phyloP scores from a whole-genome alignment of 306 rosid genomes.

The Trichosanthes cucumerina region DNA sequence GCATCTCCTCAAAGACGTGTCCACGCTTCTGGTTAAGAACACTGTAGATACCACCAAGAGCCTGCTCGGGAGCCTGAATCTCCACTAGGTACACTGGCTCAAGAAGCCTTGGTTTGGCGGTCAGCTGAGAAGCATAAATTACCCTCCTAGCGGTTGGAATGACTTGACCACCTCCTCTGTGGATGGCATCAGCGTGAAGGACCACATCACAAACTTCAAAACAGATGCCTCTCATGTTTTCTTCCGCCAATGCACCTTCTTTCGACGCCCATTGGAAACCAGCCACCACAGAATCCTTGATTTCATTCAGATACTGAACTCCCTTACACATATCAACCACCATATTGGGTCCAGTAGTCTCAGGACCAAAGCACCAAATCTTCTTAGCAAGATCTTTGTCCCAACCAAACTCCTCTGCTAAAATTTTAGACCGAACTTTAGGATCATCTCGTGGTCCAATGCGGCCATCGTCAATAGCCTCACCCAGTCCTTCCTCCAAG shows the following conservation, averaged over 20 bases:
- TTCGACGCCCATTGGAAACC: slow-evolving; percentile 88
- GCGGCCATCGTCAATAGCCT: slow-evolving; percentile 70
- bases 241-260: slow-evolving; percentile 75
- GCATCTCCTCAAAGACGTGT: slow-evolving; percentile 63
- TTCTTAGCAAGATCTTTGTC: slow-evolving; percentile 83
- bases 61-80: slow-evolving; percentile 79
- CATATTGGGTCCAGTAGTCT: slow-evolving; percentile 76
- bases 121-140: slow-evolving; percentile 56
- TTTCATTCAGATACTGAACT: slow-evolving; percentile 71
- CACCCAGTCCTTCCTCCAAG: slow-evolving; percentile 57
- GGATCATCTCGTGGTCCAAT: slow-evolving; percentile 87
- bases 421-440: slow-evolving; percentile 46
- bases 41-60: slow-evolving; percentile 73
- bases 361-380: slow-evolving; percentile 89
- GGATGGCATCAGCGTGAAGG: slow-evolving; percentile 69
- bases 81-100: slow-evolving; percentile 80
- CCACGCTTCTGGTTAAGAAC: slow-evolving; percentile 82
- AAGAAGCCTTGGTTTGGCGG: slow-evolving; percentile 74
- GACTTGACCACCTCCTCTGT: slow-evolving; percentile 82
- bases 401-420: slow-evolving; percentile 63
- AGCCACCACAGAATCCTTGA: slow-evolving; percentile 71
- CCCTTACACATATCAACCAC: slow-evolving; percentile 91
- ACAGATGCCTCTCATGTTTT: slow-evolving; percentile 72
- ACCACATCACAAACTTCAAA: slow-evolving; percentile 76
- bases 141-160: slow-evolving; percentile 83